Conservation (phyloP, 2,329 filamentous ascomycete species). For the Sporothrix luriei region DNA sequence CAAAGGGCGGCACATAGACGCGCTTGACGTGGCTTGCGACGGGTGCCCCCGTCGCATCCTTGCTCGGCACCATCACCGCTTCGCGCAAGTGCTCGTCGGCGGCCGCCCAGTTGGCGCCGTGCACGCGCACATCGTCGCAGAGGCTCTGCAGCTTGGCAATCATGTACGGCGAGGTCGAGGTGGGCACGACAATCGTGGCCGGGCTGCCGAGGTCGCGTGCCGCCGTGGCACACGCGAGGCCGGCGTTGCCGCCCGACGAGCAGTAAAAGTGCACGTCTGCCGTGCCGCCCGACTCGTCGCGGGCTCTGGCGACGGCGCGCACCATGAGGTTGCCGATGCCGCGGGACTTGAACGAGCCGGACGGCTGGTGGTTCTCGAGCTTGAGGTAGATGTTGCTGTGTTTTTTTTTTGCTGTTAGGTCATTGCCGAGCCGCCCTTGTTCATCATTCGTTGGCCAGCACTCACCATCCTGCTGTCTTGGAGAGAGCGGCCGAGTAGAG, state of each 20-base stretch:
- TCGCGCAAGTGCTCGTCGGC: constrained; percentile 67
- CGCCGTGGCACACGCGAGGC: constrained; percentile 75
- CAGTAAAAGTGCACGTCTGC: constrained; percentile 68
- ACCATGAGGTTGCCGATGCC: constrained; percentile 74
- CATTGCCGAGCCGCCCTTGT: too few species aligned
- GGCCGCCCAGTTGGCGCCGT: constrained; percentile 67
- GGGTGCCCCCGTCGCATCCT: neutral
- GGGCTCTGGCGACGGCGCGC: constrained; percentile 44
- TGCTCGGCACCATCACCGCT: constrained; percentile 49
- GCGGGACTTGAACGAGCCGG: constrained; percentile 80
- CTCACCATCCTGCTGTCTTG: constrained; percentile 67
- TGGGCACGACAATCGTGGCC: constrained; percentile 72
- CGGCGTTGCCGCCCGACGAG: constrained; percentile 77
- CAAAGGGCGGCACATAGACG: constrained; percentile 68
- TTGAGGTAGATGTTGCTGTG: constrained; percentile 75
- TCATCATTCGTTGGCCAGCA: neutral
- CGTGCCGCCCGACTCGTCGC: constrained; percentile 37
- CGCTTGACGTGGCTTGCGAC: constrained; percentile 44
- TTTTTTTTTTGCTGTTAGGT: neutral
- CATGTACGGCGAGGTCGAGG: constrained; percentile 66
- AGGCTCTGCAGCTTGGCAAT: constrained; percentile 65
- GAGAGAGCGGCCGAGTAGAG: constrained; percentile 67
- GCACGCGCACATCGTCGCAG: constrained; percentile 66
- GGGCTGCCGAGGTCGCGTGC: constrained; percentile 62
- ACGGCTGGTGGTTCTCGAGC: constrained; percentile 78